A percentile compares a stretch with the other conserved stretches of the same genome.
phyloP scores from a whole-genome alignment of 306 rosid genomes.

The Luffa acutangula region DNA sequence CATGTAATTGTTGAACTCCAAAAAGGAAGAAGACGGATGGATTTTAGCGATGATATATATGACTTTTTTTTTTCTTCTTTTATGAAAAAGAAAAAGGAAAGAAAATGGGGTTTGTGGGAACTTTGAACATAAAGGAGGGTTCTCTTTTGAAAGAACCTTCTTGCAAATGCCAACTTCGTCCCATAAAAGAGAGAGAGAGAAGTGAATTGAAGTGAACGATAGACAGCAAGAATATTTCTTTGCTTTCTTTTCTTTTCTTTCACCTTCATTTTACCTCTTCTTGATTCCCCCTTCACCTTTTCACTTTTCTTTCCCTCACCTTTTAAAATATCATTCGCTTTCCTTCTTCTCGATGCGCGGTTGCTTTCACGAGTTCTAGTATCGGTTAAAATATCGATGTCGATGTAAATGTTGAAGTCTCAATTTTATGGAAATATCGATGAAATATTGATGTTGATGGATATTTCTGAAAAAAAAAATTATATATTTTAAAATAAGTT shows the following conservation, averaged over 20 bases:
- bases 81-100: background rate
- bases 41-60: background rate
- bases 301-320: background rate
- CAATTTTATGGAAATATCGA: too few species aligned
- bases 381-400: too few species aligned
- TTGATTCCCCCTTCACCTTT: background rate
- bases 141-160: background rate
- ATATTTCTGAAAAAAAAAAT: too few species aligned
- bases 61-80: background rate
- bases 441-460: too few species aligned
- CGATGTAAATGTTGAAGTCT: too few species aligned
- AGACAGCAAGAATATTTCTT: background rate
- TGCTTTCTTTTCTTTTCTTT: background rate
- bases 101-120: background rate
- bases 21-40: too few species aligned
- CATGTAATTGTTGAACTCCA: too few species aligned
- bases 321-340: background rate
- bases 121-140: constrained; percentile 5
- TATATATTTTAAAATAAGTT: too few species aligned
- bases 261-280: background rate
- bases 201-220: background rate
- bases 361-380: background rate
- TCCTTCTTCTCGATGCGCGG: background rate
- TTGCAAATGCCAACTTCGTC: background rate
- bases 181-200: background rate